Evolutionary conservation across 2,329 filamentous ascomycete genomes (phyloP).

Genomic region (Xylaria sp.): DNA sequence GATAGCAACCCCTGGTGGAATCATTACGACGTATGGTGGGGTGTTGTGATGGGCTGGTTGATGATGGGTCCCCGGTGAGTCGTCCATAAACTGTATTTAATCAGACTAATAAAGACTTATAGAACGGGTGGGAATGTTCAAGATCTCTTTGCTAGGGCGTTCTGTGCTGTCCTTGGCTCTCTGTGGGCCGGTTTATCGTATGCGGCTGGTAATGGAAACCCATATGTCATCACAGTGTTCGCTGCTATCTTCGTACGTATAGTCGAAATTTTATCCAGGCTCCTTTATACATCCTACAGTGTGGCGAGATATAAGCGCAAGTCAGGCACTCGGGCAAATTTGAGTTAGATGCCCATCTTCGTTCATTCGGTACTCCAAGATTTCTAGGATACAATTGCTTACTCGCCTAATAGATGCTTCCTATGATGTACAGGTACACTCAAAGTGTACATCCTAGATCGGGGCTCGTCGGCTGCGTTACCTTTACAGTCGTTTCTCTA

Average conservation of each 20-base stretch:
- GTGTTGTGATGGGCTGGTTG: conserved; percentile 66
- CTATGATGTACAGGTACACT: conserved; percentile 68
- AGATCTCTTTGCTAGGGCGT: conserved; percentile 64
- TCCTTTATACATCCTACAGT: background rate
- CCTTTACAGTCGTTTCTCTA: conserved; percentile 66
- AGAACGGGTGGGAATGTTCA: conserved; percentile 68
- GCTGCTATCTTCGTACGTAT: conserved; percentile 58
- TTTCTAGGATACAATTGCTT: background rate
- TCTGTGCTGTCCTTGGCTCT: conserved; percentile 63
- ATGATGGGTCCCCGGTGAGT: conserved; percentile 62
- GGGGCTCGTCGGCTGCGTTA: conserved; percentile 67
- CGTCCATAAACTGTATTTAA: background rate
- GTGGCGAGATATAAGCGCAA: background rate
- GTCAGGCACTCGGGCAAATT: background rate
- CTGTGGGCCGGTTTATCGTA: conserved; percentile 66
- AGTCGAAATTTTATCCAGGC: background rate
- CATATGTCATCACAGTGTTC: conserved; percentile 66
- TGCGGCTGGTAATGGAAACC: conserved; percentile 62
- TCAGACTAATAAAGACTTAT: conserved; percentile 13
- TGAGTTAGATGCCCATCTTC: background rate
- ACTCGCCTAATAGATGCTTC: conserved; percentile 57
- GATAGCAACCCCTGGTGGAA: conserved; percentile 64
- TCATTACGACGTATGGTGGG: conserved; percentile 67
- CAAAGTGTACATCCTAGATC: conserved; percentile 67
- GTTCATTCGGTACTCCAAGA: background rate